Conservation (phyloP, 495 filamentous ascomycete species). For the Hypoxylon fuscum region DNA sequence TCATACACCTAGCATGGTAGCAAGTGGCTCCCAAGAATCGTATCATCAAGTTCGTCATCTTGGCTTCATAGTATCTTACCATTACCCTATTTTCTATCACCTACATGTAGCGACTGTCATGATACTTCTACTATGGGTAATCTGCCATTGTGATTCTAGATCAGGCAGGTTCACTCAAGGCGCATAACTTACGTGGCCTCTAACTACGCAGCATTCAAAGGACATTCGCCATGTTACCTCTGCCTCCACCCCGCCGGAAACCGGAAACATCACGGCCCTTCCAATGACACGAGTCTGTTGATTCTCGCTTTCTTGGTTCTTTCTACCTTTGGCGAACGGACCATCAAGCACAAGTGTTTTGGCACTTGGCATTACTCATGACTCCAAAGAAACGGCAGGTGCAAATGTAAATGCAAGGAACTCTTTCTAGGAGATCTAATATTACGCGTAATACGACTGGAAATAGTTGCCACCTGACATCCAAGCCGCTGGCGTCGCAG, state of each 20-base stretch:
- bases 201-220: background rate
- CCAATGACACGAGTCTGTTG: background rate
- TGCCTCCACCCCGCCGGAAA: background rate
- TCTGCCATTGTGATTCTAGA: background rate
- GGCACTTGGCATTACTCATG: too few species aligned
- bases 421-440: too few species aligned
- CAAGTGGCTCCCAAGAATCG: background rate
- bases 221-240: background rate
- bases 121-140: too few species aligned
- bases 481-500: too few species aligned
- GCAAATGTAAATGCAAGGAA: too few species aligned
- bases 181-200: background rate
- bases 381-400: too few species aligned
- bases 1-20: background rate
- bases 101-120: too few species aligned
- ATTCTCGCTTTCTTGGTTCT: background rate
- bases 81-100: background rate
- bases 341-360: too few species aligned
- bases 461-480: too few species aligned
- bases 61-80: background rate
- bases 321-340: too few species aligned
- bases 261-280: background rate
- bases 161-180: background rate
- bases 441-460: too few species aligned
- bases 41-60: background rate